Percentiles rank a stretch among this genome's conserved stretches.
Evolutionary conservation across 495 filamentous ascomycete species (phyloP).

Genomic region (Tuber borchii): DNA sequence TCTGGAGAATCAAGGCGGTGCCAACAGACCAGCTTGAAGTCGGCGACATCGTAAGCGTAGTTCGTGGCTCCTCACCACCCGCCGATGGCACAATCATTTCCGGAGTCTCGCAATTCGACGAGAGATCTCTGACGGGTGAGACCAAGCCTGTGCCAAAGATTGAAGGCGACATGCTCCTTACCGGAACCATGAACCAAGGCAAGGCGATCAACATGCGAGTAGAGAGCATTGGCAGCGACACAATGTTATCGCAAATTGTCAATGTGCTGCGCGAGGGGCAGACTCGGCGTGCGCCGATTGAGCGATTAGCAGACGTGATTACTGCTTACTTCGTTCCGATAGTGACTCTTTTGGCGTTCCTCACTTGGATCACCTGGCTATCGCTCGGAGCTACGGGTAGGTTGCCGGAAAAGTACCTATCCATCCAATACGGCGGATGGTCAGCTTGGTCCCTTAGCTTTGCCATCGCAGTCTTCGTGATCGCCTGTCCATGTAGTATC

Average conservation of each 20-base stretch:
- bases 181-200: conserved; percentile 77
- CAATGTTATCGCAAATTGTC: conserved; percentile 88
- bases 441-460: conserved; percentile 80
- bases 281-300: conserved; percentile 72
- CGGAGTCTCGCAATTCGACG: conserved; percentile 66
- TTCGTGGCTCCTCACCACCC: conserved; percentile 72
- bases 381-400: conserved; percentile 59
- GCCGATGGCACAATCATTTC: conserved; percentile 65
- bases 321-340: conserved; percentile 85
- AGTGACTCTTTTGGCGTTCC: conserved; percentile 68
- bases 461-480: conserved; percentile 85
- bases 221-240: conserved; percentile 62
- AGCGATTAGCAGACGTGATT: conserved; percentile 71
- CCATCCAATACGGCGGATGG: conserved; percentile 64
- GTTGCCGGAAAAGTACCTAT: conserved; percentile 60
- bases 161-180: conserved; percentile 63
- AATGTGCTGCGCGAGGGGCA: conserved; percentile 85
- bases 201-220: conserved; percentile 61
- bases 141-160: conserved; percentile 65
- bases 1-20: conserved; percentile 45
- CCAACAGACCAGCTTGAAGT: conserved; percentile 68
- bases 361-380: conserved; percentile 81
- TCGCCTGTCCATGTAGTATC: conserved; percentile 87
- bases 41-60: conserved; percentile 68
- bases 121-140: conserved; percentile 86